Base-by-base conservation (phyloP, 2,329 filamentous ascomycete species). In the Hymenoscyphus infarciens region DNA sequence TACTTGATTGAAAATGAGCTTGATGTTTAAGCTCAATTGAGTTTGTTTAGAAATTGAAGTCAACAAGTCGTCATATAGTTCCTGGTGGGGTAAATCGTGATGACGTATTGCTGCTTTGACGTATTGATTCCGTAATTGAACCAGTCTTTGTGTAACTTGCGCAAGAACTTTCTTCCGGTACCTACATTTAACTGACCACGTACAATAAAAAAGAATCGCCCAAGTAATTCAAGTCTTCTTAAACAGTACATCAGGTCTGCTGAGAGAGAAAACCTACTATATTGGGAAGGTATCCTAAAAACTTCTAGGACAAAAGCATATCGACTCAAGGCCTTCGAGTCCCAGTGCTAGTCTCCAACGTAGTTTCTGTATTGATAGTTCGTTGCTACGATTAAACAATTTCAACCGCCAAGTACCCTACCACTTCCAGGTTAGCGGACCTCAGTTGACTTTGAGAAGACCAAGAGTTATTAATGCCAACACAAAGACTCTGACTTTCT, bases 41-140 rank as follows among this genome's bases (percentile, higher is more conserved):
- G n/a, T 49, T 49, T 19, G 16, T 45, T 49, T 49, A 22, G 19
- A 49, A 22, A 49, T 49, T 3, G 42, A 49, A 49, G n/a, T 49
- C 42, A 49, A 49, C 42, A 49, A 49, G 42, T 49, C 42, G 19
- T 49, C 42, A 49, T 49, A 49, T 49, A 49, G 10, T 19, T 42
- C 15, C 19, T 49, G 19, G 42, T 8, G 42, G 42, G 42, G 42
- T 49, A 11, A 49, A 22, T 49, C 10, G 5, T 19, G 10, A 49
- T 49, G 42, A 49, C 42, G 42, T 49, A 49, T 49, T 19, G 19
- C 19, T n/a, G 39, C 39, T 42, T 19, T 42, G 39, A 42, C 19
- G 39, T 19, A 25, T 49, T 19, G n/a, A 49, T 49, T 49, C n/a
- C n/a, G 42, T 49, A 49, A 49, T 49, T 22, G 42, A 49, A 22